A percentile compares a stretch with the other conserved stretches of the same genome.
Conservation (phyloP, 2,329 filamentous ascomycete species). For the Aspergillus neotritici region DNA sequence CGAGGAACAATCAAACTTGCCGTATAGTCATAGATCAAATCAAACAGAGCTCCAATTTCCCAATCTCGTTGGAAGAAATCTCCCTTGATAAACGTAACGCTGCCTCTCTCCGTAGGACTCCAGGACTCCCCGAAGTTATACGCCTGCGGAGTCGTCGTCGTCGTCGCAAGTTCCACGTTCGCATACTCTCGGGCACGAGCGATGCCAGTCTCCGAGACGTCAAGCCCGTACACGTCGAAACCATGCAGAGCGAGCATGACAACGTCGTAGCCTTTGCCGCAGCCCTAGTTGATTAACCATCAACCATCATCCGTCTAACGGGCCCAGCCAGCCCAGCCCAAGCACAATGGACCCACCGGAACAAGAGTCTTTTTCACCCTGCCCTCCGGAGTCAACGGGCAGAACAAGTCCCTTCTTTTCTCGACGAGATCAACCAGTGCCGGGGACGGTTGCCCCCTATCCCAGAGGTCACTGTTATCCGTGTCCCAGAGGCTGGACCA, state of each 20-base stretch:
- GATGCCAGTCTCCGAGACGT: slow-evolving; percentile 22
- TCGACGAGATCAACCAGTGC: slow-evolving; percentile 26
- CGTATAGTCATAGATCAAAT: slow-evolving; percentile 40
- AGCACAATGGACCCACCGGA: slow-evolving; percentile 13
- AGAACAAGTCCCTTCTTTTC: slow-evolving; percentile 12
- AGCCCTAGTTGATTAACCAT: no score
- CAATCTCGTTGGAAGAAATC: slow-evolving; percentile 38
- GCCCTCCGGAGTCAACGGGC: slow-evolving; percentile 17
- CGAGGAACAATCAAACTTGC: slow-evolving; percentile 44
- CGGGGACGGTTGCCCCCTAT: slow-evolving; percentile 24
- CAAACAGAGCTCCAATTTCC: slow-evolving; percentile 6
- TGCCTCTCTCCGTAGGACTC: no score
- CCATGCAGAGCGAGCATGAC: slow-evolving; percentile 28
- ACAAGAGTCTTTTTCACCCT: slow-evolving; percentile 20
- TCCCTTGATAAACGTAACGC: slow-evolving; percentile 54
- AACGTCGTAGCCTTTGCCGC: slow-evolving; percentile 27
- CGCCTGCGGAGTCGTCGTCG: no score
- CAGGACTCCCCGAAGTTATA: slow-evolving; percentile 18
- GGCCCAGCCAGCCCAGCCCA: background rate
- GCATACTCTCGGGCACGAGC: slow-evolving; percentile 19
- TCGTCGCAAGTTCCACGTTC: slow-evolving; percentile 6
- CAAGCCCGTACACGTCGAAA: slow-evolving; percentile 23
- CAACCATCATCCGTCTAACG: background rate
- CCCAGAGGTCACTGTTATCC: slow-evolving; percentile 21
- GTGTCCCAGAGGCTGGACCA: slow-evolving; percentile 19